Base-by-base conservation (phyloP, 1,139 yeast genomes). In the Candida freyschussii region DNA sequence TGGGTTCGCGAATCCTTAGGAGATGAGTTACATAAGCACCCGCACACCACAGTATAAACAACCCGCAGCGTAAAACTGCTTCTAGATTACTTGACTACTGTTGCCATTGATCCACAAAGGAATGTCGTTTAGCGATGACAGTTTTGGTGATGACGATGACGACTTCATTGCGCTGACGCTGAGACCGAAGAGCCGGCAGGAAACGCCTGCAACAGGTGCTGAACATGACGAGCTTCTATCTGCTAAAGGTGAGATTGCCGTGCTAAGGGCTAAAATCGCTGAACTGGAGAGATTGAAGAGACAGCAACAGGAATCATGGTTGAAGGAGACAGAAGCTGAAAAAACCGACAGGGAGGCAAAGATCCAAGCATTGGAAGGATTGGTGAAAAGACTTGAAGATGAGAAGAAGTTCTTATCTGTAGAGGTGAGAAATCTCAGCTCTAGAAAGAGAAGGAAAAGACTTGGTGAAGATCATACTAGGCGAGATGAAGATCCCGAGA, bases 211-310 rank as follows among this genome's bases (percentile, higher is more conserved):
- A 20, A 9, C 34, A 21, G 16, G 8, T 14, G n/a, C 26, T 29
- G 27, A 26, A 32, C 28, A 43, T 34, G 23, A 10, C 15, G 59
- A 58, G 27, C 44, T 76, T 10, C 65, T 64, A 40, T 62, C 65
- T 24, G 78, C 86, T 1, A 78, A 71, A 43, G 95, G 95, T 4
- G 95, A 86, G 50, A 75, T 82, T 19, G 78, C 93, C 9, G 78
- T 85, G 23, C 63, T 86, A 16, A 62, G 89, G 37, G 75, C 80
- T 13, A 84, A 80, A 47, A 57, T 84, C 29, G 60, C 67, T 13
- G 68, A 69, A 31, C 50, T 72, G 9, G 74, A 72, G 32, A 55
- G 56, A 19, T 67, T 21, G 7, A 34, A 29, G 12, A 24, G 21
- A 1, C 27, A 24, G 11, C 49, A 49, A 21, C 27, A 30, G 4